phyloP scores from a whole-genome alignment of 2,329 filamentous ascomycete species.

The Amauroascus niger region DNA sequence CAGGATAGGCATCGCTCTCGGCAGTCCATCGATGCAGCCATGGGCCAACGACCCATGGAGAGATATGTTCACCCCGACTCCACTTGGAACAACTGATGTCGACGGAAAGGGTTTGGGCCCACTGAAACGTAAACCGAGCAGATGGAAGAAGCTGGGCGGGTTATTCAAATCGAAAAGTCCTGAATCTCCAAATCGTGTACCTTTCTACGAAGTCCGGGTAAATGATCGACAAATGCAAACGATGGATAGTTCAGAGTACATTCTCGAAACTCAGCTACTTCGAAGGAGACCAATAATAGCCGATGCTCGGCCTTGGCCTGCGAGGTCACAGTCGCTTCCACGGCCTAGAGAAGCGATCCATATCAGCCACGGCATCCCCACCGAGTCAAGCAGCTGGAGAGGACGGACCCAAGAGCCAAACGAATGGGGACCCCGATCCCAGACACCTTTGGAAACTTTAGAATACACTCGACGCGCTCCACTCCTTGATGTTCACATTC shows the following conservation, averaged over 20 bases:
- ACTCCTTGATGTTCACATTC: conserved; percentile 68
- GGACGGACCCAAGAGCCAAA: conserved; percentile 1
- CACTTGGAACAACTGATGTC: not conserved
- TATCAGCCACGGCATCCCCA: not conserved
- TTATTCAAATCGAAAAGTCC: conserved; percentile 33
- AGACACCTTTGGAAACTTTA: conserved; percentile 5
- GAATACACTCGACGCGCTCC: conserved; percentile 21
- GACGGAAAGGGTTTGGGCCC: conserved; percentile 1
- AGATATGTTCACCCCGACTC: not conserved
- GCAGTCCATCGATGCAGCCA: conserved; percentile 50
- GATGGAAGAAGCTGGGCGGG: conserved; percentile 40
- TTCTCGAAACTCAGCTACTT: not conserved
- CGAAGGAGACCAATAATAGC: conserved; percentile 1
- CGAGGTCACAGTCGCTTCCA: conserved; percentile 10
- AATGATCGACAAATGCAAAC: conserved; percentile 19
- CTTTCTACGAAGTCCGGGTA: conserved; percentile 25
- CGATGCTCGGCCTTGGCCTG: conserved; percentile 1
- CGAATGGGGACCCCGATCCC: conserved; percentile 3
- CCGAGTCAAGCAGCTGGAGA: not conserved
- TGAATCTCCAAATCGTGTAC: conserved; percentile 18
- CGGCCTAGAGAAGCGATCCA: not conserved
- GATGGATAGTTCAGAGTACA: conserved; percentile 5
- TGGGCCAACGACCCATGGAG: not conserved
- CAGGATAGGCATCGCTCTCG: conserved; percentile 63
- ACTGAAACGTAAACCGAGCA: conserved; percentile 32